Conservation (phyloP, 2,329 filamentous ascomycete species). For the Boeremia exigua region DNA sequence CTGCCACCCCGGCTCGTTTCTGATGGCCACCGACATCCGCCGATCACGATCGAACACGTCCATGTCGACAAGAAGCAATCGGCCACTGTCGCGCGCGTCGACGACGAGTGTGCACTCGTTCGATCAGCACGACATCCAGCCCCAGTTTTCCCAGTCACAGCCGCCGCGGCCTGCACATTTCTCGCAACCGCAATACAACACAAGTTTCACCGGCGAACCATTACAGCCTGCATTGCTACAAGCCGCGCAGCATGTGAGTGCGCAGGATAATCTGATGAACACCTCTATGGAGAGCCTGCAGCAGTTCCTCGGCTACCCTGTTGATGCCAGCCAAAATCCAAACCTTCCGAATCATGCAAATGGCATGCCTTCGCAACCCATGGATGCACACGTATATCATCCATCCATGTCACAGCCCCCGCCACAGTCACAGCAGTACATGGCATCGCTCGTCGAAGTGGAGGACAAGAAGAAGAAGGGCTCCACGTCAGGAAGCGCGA, state of each 20-base stretch:
- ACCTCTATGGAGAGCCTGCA: slow-evolving; percentile 43
- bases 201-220: slow-evolving; percentile 36
- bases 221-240: slow-evolving; percentile 43
- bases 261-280: slow-evolving; percentile 40
- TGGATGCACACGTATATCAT: slow-evolving; percentile 40
- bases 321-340: slow-evolving; percentile 26
- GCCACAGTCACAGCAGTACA: slow-evolving; percentile 32
- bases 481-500: slow-evolving; percentile 71
- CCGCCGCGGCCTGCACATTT: slow-evolving; percentile 22
- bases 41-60: slow-evolving; percentile 56
- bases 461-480: slow-evolving; percentile 62
- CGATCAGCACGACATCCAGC: slow-evolving; percentile 40
- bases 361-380: slow-evolving; percentile 31
- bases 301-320: slow-evolving; percentile 40
- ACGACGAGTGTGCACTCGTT: slow-evolving; percentile 56
- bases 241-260: slow-evolving; percentile 45
- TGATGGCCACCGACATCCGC: slow-evolving; percentile 47
- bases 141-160: slow-evolving; percentile 26
- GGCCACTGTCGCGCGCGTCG: slow-evolving; percentile 56
- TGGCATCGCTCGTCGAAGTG: slow-evolving; percentile 37
- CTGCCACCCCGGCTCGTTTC: slow-evolving; percentile 22
- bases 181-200: slow-evolving; percentile 36
- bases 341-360: slow-evolving; percentile 25
- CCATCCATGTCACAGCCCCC: slow-evolving; percentile 33
- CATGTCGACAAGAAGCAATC: slow-evolving; percentile 51